Evolutionary conservation across 306 rosid genomes (phyloP).

Genomic region (Glycine soja): DNA sequence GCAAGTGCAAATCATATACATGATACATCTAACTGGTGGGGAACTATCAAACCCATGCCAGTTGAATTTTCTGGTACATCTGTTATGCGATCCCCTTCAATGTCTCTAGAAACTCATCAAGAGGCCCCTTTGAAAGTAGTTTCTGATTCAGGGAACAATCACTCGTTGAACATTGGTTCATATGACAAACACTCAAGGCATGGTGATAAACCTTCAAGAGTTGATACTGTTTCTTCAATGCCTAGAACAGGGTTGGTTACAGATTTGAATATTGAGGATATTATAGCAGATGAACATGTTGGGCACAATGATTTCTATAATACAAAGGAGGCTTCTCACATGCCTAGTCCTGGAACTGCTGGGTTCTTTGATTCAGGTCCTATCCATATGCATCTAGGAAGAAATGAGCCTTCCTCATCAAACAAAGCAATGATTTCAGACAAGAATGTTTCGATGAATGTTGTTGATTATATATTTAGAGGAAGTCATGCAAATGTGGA

Average conservation of each 20-base stretch:
- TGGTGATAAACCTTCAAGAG: slow-evolving; percentile 51
- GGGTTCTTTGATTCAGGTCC: slow-evolving; percentile 52
- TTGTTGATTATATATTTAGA: slow-evolving; percentile 50
- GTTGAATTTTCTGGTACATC: slow-evolving; percentile 53
- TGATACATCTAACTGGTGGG: slow-evolving; percentile 56
- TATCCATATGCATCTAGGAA: slow-evolving; percentile 57
- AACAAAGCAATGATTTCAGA: slow-evolving; percentile 55
- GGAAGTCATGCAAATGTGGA: slow-evolving; percentile 49
- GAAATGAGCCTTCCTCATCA: slow-evolving; percentile 55
- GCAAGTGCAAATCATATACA: slow-evolving; percentile 43
- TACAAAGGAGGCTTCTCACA: slow-evolving; percentile 48
- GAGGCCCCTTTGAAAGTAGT: slow-evolving; percentile 47
- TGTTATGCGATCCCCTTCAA: slow-evolving; percentile 47
- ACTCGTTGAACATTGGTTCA: slow-evolving; percentile 44
- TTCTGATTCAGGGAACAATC: slow-evolving; percentile 46
- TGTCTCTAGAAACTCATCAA: slow-evolving; percentile 52
- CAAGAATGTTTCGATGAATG: slow-evolving; percentile 45
- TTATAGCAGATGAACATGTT: slow-evolving; percentile 45
- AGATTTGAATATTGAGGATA: slow-evolving; percentile 50
- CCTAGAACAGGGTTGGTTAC: slow-evolving; percentile 43
- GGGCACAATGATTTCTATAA: slow-evolving; percentile 46
- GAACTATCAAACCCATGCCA: slow-evolving; percentile 48
- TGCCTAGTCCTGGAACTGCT: slow-evolving; percentile 44
- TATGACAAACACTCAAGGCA: slow-evolving; percentile 49
- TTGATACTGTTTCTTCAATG: slow-evolving; percentile 51